These are phyloP conservation scores for Nakazawaea wyomingensis DNA, from an alignment of 805 yeast species.

Conservation along the genomic window DNA sequence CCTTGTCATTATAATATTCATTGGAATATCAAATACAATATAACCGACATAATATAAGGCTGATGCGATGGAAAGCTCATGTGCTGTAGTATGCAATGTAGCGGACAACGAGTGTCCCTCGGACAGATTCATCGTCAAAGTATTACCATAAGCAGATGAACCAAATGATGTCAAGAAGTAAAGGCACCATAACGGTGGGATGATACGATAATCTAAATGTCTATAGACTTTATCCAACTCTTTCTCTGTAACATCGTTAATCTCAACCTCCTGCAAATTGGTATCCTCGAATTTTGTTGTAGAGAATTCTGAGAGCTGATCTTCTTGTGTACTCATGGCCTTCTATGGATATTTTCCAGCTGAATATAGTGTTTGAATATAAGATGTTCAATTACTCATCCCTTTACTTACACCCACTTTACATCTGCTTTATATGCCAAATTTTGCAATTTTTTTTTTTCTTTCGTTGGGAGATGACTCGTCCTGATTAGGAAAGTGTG, in stretches of 20 bases:
- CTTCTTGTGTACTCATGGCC: not conserved
- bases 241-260: conserved; percentile 20
- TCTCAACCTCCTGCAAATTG: not conserved
- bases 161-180: conserved; percentile 81
- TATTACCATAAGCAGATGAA: conserved; percentile 67
- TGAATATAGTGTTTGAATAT: too few relatives aligned
- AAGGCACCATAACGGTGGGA: conserved; percentile 78
- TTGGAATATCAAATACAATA: conserved; percentile 81
- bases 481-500: not conserved
- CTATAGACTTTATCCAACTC: conserved; percentile 52
- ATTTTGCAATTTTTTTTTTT: not conserved
- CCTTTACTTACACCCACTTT: not conserved
- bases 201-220: conserved; percentile 62
- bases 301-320: not conserved
- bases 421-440: not conserved
- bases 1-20: conserved; percentile 80
- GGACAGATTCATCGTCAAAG: conserved; percentile 71
- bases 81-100: conserved; percentile 44
- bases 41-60: conserved; percentile 81
- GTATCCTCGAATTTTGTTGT: not conserved
- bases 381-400: too few relatives aligned
- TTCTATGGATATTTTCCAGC: not conserved
- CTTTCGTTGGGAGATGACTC: conserved; percentile 4
- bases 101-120: conserved; percentile 56
- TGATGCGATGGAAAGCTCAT: conserved; percentile 66